Percentiles rank a stretch among this genome's conserved stretches.
These are phyloP conservation scores for Plasmodium inui DNA, from an alignment of 169 alveolate species.

Conservation along the genomic window DNA sequence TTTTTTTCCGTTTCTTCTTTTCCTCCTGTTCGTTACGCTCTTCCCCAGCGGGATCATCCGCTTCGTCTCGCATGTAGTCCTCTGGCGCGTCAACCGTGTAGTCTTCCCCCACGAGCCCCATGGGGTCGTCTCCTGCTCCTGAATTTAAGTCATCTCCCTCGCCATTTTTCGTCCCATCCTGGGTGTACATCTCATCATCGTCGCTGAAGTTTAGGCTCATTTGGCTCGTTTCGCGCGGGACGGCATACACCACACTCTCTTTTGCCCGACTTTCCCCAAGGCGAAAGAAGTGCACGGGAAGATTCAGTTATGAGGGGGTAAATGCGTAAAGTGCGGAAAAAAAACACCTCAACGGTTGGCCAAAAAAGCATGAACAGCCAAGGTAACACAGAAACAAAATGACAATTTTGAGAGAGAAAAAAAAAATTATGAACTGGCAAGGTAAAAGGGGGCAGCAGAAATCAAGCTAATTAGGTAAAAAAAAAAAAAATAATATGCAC, in stretches of 20 bases:
- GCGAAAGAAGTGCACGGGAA: background rate
- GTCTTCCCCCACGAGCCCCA: background rate
- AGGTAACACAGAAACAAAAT: background rate
- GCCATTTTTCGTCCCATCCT: background rate
- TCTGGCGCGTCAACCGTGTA: conserved; percentile 3
- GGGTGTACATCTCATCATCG: conserved; percentile 51
- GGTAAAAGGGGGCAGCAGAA: background rate
- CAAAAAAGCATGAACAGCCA: background rate
- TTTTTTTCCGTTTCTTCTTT: conserved; percentile 54
- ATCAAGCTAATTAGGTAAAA: background rate
- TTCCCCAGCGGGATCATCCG: background rate
- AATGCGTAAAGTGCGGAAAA: background rate
- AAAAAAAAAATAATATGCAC: conserved; percentile 4
- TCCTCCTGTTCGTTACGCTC: conserved; percentile 17
- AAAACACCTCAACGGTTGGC: background rate
- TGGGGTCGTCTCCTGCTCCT: background rate
- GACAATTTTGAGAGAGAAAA: background rate
- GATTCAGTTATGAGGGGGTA: background rate
- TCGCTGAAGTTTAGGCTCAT: conserved; percentile 74
- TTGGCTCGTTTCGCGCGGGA: background rate
- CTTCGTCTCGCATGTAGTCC: background rate
- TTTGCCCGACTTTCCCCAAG: background rate
- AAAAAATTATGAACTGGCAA: background rate
- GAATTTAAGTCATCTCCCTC: conserved; percentile 19
- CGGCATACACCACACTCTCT: background rate